Evolutionary conservation across 2,329 filamentous ascomycete species (phyloP), one percentile per base, ranked within the genome.

Genomic region (Myotisia sp.): DNA sequence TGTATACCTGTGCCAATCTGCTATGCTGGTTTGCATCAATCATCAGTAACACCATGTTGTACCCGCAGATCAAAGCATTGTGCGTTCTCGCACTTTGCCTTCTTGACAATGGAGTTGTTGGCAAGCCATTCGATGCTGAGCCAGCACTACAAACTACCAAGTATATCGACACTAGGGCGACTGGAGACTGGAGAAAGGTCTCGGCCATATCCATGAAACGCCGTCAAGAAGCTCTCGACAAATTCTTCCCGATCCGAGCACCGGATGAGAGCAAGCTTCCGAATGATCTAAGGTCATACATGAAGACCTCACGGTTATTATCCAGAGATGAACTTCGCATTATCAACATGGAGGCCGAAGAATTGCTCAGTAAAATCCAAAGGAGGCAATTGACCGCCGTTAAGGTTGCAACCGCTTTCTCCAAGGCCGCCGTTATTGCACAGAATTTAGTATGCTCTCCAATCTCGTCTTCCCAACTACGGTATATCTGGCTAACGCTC

Each of bases 231-330:
- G 43, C 49, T 5, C 44, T 55, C 6, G 48, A 51, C 6, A 39
- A 37, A 12, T 44, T 42, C 24, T 42, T 34, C 20, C 29, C 27
- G 9, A 33, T 44, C 20, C 39, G 39, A 12, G 39, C 40, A 31
- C 21, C 42, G 29, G 37, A 31, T 13, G 42, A 44, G 3, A 39
- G 38, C 4, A 27, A 36, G 6, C 34, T 44, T 6, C 42, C 42
- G 6, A 26, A 24, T 12, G 42, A 44, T 21, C 28, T 44, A 36
- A 39, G 39, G 32, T 40, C 39, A 8, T 44, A 34, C 19, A 37
- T 37, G n/a, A 35, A 33, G 13, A 42, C 45, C 46, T 78, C 71
- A 2, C 71, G 71, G 2, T 73, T 74, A 62, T 72, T 79, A 41
- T 70, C 58, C 12, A 26, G 40, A 10, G 43, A 54, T 14, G 68